A percentile compares a stretch with the other conserved stretches of the same genome.
Evolutionary conservation across 805 yeast species (phyloP).

Genomic region (Saturnispora galanensis): DNA sequence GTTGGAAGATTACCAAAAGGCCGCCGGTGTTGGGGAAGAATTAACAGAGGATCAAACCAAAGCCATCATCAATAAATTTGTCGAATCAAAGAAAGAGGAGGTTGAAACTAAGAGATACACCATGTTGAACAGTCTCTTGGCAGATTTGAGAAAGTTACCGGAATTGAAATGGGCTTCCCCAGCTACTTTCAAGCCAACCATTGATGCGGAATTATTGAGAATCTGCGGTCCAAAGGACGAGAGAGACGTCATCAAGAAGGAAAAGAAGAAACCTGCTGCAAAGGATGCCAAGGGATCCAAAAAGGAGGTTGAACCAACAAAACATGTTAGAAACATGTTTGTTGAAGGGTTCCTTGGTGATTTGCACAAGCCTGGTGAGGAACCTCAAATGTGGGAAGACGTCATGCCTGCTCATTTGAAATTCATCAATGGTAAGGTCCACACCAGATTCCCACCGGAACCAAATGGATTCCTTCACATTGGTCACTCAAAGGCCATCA

Average conservation of each 20-base stretch:
- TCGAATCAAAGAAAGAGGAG: conserved; percentile 47
- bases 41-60: conserved; percentile 59
- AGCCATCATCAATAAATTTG: conserved; percentile 45
- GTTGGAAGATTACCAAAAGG: conserved; percentile 43
- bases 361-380: conserved; percentile 90
- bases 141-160: conserved; percentile 63
- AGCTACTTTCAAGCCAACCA: conserved; percentile 71
- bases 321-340: conserved; percentile 63
- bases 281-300: conserved; percentile 2
- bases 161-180: conserved; percentile 90
- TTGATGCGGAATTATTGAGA: conserved; percentile 66
- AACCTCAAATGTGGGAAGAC: conserved; percentile 84
- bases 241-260: conserved; percentile 75
- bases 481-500: conserved; percentile 96
- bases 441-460: conserved; percentile 97
- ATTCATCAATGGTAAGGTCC: conserved; percentile 72
- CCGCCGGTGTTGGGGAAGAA: conserved; percentile 75
- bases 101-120: conserved; percentile 71
- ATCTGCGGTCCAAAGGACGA: conserved; percentile 93
- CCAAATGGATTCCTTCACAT: conserved; percentile 97
- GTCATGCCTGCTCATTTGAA: conserved; percentile 71
- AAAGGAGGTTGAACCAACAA: conserved; percentile 18
- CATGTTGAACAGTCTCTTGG: conserved; percentile 65
- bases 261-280: conserved; percentile 45
- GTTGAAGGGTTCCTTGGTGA: conserved; percentile 93